Conservation (phyloP, 2,329 filamentous ascomycete genomes). For the Neopestalotiopsis rosae region DNA sequence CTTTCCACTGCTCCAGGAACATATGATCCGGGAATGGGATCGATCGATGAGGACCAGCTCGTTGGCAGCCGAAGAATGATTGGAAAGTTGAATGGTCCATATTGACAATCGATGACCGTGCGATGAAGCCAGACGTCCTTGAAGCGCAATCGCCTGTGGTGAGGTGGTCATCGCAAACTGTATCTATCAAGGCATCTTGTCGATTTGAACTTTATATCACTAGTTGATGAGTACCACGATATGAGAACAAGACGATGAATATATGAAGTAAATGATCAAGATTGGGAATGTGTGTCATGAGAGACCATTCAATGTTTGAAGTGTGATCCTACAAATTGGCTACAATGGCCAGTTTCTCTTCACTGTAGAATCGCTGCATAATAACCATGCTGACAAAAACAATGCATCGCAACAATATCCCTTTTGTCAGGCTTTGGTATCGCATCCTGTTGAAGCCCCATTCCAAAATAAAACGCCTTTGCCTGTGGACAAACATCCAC, state of each 20-base stretch:
- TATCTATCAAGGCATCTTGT: too few relatives aligned
- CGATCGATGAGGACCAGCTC: too few relatives aligned
- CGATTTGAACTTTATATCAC: too few relatives aligned
- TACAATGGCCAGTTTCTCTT: not conserved
- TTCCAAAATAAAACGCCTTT: slow-evolving; percentile 7
- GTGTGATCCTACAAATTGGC: not conserved
- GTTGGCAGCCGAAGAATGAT: too few relatives aligned
- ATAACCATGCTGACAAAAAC: not conserved
- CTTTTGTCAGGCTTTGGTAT: not conserved
- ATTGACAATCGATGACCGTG: too few relatives aligned
- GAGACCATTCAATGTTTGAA: not conserved
- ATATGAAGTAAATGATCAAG: not conserved
- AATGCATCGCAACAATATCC: not conserved
- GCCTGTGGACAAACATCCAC: not conserved
- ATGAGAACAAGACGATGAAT: not conserved
- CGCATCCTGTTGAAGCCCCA: not conserved
- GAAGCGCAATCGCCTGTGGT: too few relatives aligned
- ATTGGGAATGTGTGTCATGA: not conserved
- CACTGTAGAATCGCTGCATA: not conserved
- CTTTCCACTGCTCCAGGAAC: too few relatives aligned
- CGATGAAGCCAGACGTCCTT: too few relatives aligned
- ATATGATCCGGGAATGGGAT: too few relatives aligned
- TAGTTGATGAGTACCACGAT: too few relatives aligned
- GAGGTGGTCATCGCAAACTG: too few relatives aligned
- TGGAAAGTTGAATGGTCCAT: too few relatives aligned